A percentile compares a stretch with the other conserved stretches of the same genome.
Evolutionary conservation across 305 asterid species (phyloP).

Genomic region (Fraxinus baroniana): DNA sequence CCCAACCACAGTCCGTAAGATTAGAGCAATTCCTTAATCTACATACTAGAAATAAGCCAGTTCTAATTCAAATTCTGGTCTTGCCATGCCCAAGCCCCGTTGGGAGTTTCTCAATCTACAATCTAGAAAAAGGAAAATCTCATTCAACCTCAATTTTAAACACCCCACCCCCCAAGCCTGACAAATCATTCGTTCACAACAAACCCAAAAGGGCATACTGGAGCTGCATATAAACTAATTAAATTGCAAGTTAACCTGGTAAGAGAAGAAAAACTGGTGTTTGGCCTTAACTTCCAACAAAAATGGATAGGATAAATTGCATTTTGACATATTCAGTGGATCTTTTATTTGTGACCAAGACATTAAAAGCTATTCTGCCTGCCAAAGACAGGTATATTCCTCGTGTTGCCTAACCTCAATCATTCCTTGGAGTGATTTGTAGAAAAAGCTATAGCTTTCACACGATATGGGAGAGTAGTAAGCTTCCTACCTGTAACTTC

Average conservation of each 20-base stretch:
- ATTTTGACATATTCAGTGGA: neutral
- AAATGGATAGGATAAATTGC: slow-evolving; percentile 1
- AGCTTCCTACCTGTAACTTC: neutral
- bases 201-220: neutral
- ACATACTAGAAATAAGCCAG: neutral
- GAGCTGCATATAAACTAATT: neutral
- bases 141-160: neutral
- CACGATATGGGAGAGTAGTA: neutral
- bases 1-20: neutral
- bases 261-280: neutral
- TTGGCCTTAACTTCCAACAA: neutral
- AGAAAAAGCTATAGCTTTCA: neutral
- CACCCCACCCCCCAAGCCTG: neutral
- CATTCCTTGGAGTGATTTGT: neutral
- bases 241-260: neutral
- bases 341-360: neutral
- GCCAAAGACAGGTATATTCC: neutral
- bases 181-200: neutral
- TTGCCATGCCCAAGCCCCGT: neutral
- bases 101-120: neutral
- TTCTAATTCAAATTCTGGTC: neutral
- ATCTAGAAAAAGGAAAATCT: neutral
- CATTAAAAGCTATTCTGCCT: neutral
- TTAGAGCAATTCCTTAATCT: neutral
- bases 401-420: neutral